Conservation (phyloP, 1,284 basidiomycete genomes). For the Violaceomyces palustris region DNA sequence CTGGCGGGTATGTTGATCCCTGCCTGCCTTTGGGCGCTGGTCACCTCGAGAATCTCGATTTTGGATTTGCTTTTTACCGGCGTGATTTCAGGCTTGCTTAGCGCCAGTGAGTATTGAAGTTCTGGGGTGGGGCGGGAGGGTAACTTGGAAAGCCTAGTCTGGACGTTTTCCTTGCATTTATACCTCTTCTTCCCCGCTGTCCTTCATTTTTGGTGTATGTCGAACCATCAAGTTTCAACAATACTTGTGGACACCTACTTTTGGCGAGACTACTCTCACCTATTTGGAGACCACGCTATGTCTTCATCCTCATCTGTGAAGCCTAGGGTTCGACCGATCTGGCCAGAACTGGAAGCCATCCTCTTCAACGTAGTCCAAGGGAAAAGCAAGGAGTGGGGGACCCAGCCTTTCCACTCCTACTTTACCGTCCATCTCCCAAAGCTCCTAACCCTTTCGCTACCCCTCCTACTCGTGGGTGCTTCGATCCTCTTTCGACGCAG, state of each 20-base stretch:
- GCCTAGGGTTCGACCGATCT: slow-evolving; percentile 55
- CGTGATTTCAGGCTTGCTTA: slow-evolving; percentile 1
- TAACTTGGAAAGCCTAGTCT: no score
- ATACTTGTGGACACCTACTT: slow-evolving; percentile 75
- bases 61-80: slow-evolving; percentile 7
- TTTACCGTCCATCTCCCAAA: slow-evolving; percentile 70
- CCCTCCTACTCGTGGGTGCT: slow-evolving; percentile 62
- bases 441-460: slow-evolving; percentile 63
- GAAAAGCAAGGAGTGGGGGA: slow-evolving; percentile 86
- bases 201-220: no score
- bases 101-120: slow-evolving; percentile 3
- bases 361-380: slow-evolving; percentile 84
- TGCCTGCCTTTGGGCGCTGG: slow-evolving; percentile 24
- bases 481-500: no score
- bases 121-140: no score
- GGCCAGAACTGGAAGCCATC: slow-evolving; percentile 79
- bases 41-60: slow-evolving; percentile 7
- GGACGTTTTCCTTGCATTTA: no score
- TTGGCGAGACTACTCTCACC: slow-evolving; percentile 59
- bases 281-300: no score
- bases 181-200: no score
- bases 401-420: slow-evolving; percentile 70
- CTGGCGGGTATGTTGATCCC: slow-evolving; percentile 56
- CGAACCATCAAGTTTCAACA: slow-evolving; percentile 3
- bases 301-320: no score